Conservation (phyloP, 352 stramenopile species). For the Globisporangium uncinulatum region DNA sequence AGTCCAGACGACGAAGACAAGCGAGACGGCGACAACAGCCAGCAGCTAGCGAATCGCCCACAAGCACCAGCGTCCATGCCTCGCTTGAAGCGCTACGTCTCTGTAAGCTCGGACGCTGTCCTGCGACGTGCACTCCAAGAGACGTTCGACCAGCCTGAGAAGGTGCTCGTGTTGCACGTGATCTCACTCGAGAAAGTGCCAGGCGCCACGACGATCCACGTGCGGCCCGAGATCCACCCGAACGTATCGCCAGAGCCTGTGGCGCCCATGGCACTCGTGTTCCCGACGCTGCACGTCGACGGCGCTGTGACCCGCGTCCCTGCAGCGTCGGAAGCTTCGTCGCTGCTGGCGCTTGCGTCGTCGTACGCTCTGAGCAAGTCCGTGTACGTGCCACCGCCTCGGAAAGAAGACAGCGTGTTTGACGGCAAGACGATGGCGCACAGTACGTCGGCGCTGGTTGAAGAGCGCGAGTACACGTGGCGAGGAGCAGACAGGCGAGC, state of each 20-base stretch:
- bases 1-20: not conserved
- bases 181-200: slow-evolving; percentile 56
- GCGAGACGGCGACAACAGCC: not conserved
- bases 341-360: slow-evolving; percentile 21
- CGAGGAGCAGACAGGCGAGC: slow-evolving; percentile 4
- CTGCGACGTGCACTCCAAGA: slow-evolving; percentile 55
- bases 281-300: slow-evolving; percentile 61
- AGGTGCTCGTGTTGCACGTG: slow-evolving; percentile 67
- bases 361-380: slow-evolving; percentile 52
- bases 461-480: slow-evolving; percentile 48
- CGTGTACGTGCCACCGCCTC: slow-evolving; percentile 42
- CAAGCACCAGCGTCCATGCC: not conserved
- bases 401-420: slow-evolving; percentile 26
- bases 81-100: slow-evolving; percentile 40
- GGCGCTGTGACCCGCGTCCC: slow-evolving; percentile 29
- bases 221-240: slow-evolving; percentile 69
- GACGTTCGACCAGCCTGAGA: slow-evolving; percentile 55
- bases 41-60: not conserved
- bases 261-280: slow-evolving; percentile 55
- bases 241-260: slow-evolving; percentile 81
- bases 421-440: slow-evolving; percentile 32
- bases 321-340: slow-evolving; percentile 17
- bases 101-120: slow-evolving; percentile 45
- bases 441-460: slow-evolving; percentile 33
- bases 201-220: slow-evolving; percentile 53